A percentile compares a stretch with the other conserved stretches of the same genome.
phyloP scores from a whole-genome alignment of 2,329 filamentous ascomycete genomes.

The Cercospora beticola region DNA sequence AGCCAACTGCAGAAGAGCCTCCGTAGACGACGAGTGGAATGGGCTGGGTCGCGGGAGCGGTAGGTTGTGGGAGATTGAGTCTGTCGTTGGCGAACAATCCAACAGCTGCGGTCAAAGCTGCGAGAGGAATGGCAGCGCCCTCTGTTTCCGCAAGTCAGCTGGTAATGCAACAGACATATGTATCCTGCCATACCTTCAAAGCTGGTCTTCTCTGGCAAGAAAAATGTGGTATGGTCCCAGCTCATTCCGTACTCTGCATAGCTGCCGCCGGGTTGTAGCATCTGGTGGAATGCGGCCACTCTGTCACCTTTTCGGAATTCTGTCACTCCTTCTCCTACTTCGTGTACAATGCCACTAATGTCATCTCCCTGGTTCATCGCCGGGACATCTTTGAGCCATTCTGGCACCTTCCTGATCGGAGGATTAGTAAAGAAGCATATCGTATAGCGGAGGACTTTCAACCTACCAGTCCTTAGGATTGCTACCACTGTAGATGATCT shows the following conservation, averaged over 20 bases:
- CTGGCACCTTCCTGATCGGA: slow-evolving; percentile 23
- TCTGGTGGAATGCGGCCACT: slow-evolving; percentile 57
- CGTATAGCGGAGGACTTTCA: neutral
- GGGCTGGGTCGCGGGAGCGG: slow-evolving; percentile 34
- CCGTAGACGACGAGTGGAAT: slow-evolving; percentile 50
- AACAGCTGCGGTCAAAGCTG: slow-evolving; percentile 48
- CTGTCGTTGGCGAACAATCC: slow-evolving; percentile 42
- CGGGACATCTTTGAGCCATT: slow-evolving; percentile 21
- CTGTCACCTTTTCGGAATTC: slow-evolving; percentile 60
- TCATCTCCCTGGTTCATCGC: slow-evolving; percentile 39
- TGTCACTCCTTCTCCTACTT: slow-evolving; percentile 55
- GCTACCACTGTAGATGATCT: slow-evolving; percentile 35
- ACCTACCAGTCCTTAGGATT: slow-evolving; percentile 37
- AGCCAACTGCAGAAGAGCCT: slow-evolving; percentile 57
- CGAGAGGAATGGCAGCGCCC: slow-evolving; percentile 49
- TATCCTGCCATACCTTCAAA: slow-evolving; percentile 50
- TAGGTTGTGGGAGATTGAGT: slow-evolving; percentile 46
- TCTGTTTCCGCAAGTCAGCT: slow-evolving; percentile 29
- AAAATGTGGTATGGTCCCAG: slow-evolving; percentile 58
- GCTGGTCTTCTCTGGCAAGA: slow-evolving; percentile 49
- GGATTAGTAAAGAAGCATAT: neutral
- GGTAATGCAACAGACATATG: neutral
- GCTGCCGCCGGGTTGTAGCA: slow-evolving; percentile 52
- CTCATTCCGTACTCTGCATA: slow-evolving; percentile 64
- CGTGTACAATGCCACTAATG: slow-evolving; percentile 49